Base-by-base conservation (phyloP, 1,139 yeast genomes). In the Taphrina populina region DNA sequence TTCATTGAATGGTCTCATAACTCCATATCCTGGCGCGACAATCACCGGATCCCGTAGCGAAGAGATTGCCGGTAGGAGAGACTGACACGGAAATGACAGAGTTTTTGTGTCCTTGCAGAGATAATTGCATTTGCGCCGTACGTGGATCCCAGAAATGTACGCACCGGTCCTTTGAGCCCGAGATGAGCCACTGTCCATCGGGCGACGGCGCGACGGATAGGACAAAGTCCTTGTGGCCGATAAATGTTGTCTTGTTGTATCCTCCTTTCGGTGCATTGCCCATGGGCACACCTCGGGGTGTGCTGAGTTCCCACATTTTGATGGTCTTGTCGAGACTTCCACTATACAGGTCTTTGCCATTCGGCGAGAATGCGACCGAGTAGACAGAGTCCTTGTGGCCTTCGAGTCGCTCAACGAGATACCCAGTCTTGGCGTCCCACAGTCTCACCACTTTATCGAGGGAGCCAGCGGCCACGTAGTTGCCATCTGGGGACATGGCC, bases 41-140 rank as follows among this genome's bases (percentile, higher is more conserved):
- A 72, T 92, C 98, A 69, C 98, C 98, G 70, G 90, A 81, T 60
- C 98, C 98, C 15, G 97, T 90, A 56, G 97, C 98, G 76, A 92
- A 92, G 63, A 88, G 82, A 43, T 83, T 82, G 40, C 88, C 84
- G 67, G 82, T 82, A 60, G 83, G 79, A 43, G 92, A 82, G 19
- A 92, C 96, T 41, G 95, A 92, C 37, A 92, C 97, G 53, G 95
- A 83, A 63, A 92, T 92, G 52, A 92, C 98, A 21, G 95, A 86
- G 73, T 92, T 92, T 70, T 95, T 83, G 71, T 92, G 98, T 32
- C 98, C 97, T 73, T 90, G 97, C 64, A 92, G 77, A 95, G 90
- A 88, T 68, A 92, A 77, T 70, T 88, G 82, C 60, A 96, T 95
- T 71, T 88, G 92, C 62, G 96, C 96, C 13, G 92, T 80, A 52